A percentile compares a stretch with the other conserved stretches of the same genome.
phyloP scores from a whole-genome alignment of 2,329 filamentous ascomycete genomes.

The Colletotrichum sp. region DNA sequence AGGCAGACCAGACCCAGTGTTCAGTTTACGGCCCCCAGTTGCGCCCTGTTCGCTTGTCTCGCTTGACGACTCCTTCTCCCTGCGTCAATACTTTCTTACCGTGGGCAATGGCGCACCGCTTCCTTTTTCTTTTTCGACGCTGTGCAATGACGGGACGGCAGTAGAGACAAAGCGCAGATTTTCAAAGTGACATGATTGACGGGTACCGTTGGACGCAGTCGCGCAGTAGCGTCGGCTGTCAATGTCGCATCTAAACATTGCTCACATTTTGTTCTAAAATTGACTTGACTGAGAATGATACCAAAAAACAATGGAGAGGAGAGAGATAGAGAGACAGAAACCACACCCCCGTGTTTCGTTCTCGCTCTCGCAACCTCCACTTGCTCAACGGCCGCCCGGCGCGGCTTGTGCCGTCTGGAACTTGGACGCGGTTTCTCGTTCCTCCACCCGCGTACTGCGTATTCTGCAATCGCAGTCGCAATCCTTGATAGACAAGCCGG shows the following conservation, averaged over 20 bases:
- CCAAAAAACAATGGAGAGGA: background rate
- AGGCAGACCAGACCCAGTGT: background rate
- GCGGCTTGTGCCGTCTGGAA: background rate
- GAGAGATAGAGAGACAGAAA: background rate
- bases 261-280: background rate
- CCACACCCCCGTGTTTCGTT: background rate
- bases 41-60: slow-evolving; percentile 1
- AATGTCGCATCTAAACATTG: background rate
- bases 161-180: background rate
- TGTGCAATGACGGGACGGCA: background rate
- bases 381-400: background rate
- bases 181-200: background rate
- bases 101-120: background rate
- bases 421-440: background rate
- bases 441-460: background rate
- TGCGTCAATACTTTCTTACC: background rate
- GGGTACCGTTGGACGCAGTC: background rate
- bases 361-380: slow-evolving; percentile 7
- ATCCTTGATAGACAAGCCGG: background rate
- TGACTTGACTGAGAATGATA: background rate
- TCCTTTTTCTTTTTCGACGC: background rate
- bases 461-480: background rate
- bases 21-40: background rate
- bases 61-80: slow-evolving; percentile 13
- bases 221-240: background rate